These are phyloP conservation scores for Chamaecyparis obtusa DNA, from an alignment of 75 land plant species.

Conservation along the genomic window DNA sequence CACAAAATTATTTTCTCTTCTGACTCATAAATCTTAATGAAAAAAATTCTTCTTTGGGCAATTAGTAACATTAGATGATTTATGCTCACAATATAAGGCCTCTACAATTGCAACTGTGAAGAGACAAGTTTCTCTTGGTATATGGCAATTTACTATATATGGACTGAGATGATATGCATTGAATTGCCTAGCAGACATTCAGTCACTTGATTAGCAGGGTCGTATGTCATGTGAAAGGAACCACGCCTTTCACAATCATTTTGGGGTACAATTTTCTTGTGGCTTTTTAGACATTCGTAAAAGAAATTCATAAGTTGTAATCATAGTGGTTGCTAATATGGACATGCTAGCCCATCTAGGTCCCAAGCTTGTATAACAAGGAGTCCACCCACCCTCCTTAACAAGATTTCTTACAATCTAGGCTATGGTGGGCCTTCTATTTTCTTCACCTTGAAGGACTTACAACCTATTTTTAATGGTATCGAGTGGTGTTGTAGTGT, in stretches of 20 bases:
- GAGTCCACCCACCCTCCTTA: constrained; percentile 82
- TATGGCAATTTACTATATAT: not conserved
- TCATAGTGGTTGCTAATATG: constrained; percentile 78
- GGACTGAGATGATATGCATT: not conserved
- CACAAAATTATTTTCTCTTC: no score
- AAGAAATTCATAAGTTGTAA: constrained; percentile 81
- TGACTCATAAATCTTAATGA: no score
- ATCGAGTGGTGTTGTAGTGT: constrained; percentile 92
- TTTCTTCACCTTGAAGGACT: constrained; percentile 65
- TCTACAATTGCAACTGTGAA: not conserved
- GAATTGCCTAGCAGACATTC: not conserved
- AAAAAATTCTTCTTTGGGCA: no score
- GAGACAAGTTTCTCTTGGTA: not conserved
- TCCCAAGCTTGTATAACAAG: constrained; percentile 89
- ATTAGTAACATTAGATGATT: no score
- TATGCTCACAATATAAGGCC: not conserved
- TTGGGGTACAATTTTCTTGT: not conserved
- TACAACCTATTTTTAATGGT: constrained; percentile 92
- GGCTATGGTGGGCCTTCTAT: constrained; percentile 37
- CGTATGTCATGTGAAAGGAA: not conserved
- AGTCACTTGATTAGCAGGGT: not conserved
- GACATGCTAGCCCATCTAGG: constrained; percentile 86
- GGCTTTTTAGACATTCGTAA: constrained; percentile 67
- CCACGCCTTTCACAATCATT: not conserved
- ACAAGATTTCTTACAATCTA: constrained; percentile 62